Evolutionary conservation across 805 yeast genomes (phyloP).

Genomic region (Priceomyces fermenticarens): DNA sequence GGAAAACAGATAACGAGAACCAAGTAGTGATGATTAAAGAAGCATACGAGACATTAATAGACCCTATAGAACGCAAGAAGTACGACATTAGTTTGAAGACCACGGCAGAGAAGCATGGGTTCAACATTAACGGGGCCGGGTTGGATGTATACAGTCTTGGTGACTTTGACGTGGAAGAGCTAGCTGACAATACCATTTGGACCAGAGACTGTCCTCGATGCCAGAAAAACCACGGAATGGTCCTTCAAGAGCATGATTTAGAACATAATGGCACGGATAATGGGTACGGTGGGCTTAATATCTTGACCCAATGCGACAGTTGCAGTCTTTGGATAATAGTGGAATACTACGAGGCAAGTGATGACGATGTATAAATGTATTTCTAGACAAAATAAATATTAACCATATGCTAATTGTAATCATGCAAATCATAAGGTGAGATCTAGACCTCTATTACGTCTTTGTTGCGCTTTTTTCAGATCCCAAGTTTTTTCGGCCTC

Average conservation of each 20-base stretch:
- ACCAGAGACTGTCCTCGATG: slow-evolving; percentile 68
- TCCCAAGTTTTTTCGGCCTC: slow-evolving; percentile 52
- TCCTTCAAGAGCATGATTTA: slow-evolving; percentile 59
- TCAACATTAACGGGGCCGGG: slow-evolving; percentile 56
- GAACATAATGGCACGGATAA: slow-evolving; percentile 49
- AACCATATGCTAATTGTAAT: neutral
- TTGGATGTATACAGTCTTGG: slow-evolving; percentile 65
- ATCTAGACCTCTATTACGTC: neutral
- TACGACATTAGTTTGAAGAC: slow-evolving; percentile 51
- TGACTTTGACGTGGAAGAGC: slow-evolving; percentile 48
- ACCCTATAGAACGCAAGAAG: slow-evolving; percentile 33
- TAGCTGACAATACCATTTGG: slow-evolving; percentile 28
- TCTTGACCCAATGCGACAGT: slow-evolving; percentile 74
- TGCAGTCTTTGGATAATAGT: slow-evolving; percentile 89
- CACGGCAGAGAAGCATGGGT: slow-evolving; percentile 33
- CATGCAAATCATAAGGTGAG: too few relatives aligned
- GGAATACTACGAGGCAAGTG: slow-evolving; percentile 51
- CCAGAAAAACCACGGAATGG: slow-evolving; percentile 48
- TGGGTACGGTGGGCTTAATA: slow-evolving; percentile 54
- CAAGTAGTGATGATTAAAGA: slow-evolving; percentile 40
- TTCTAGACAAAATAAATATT: neutral
- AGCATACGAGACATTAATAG: slow-evolving; percentile 61
- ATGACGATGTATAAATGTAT: slow-evolving; percentile 4
- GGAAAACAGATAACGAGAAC: slow-evolving; percentile 5
- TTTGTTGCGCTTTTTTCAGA: slow-evolving; percentile 4